Percentiles rank a stretch among this genome's conserved stretches.
Conservation (phyloP, 2,329 filamentous ascomycete species). For the Aureobasidium sp. region DNA sequence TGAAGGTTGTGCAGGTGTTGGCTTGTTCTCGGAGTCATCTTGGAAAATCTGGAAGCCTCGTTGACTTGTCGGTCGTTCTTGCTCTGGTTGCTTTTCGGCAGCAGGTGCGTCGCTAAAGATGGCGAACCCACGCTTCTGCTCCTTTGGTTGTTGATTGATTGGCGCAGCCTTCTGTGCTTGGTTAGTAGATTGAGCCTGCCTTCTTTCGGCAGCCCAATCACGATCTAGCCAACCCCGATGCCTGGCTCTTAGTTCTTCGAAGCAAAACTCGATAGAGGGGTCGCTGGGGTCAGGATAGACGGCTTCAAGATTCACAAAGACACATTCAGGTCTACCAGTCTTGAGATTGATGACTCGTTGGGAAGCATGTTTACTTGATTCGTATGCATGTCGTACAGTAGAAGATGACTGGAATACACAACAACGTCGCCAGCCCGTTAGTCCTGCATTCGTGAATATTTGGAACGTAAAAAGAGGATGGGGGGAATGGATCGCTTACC, state of each 20-base stretch:
- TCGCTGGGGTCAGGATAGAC: constrained; percentile 73
- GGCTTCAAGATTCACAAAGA: constrained; percentile 77
- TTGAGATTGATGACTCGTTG: constrained; percentile 76
- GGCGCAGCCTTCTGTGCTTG: not conserved
- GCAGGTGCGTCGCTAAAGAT: constrained; percentile 14
- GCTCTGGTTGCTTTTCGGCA: not conserved
- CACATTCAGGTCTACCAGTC: constrained; percentile 74
- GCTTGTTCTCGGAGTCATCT: constrained; percentile 15
- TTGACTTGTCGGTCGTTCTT: constrained; percentile 12
- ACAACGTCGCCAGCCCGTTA: constrained; percentile 45
- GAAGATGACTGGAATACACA: constrained; percentile 14
- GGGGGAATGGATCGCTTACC: constrained; percentile 54
- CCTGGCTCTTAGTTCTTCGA: constrained; percentile 82
- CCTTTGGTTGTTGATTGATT: not conserved
- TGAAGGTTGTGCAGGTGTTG: not conserved
- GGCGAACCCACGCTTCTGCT: constrained; percentile 11
- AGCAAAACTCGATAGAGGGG: constrained; percentile 65
- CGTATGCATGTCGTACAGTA: constrained; percentile 10
- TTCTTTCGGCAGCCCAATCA: constrained; percentile 24
- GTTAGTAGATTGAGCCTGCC: not conserved
- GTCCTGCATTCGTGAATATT: constrained; percentile 92
- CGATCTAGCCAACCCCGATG: constrained; percentile 58
- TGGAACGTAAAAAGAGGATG: constrained; percentile 37
- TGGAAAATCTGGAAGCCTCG: constrained; percentile 12
- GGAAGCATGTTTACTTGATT: constrained; percentile 42